A percentile compares a stretch with the other conserved stretches of the same genome.
phyloP scores from a whole-genome alignment of 2,329 filamentous ascomycete species.

The Exophiala alcalophila region DNA sequence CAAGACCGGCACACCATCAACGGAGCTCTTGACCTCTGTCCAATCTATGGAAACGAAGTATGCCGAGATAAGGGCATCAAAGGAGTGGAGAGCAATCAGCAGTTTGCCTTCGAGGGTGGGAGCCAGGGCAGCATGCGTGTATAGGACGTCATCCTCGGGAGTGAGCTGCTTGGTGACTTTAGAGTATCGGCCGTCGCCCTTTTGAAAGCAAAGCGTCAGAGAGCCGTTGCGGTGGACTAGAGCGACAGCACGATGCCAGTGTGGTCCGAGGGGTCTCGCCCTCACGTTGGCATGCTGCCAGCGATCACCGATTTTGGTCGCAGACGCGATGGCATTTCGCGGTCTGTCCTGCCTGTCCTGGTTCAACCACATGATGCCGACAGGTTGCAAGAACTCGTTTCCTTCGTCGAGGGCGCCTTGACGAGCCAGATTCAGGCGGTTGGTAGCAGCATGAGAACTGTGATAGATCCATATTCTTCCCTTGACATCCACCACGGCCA shows the following conservation, averaged over 20 bases:
- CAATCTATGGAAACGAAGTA: conserved; percentile 30
- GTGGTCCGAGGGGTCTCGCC: conserved; percentile 65
- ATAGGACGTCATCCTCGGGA: conserved; percentile 11
- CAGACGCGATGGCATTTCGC: conserved; percentile 38
- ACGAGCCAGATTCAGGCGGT: conserved; percentile 63
- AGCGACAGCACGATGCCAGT: conserved; percentile 71
- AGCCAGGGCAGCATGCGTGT: conserved; percentile 46
- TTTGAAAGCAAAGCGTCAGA: conserved; percentile 73
- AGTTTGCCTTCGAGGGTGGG: conserved; percentile 34
- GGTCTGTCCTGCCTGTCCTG: conserved; percentile 46
- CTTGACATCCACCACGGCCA: conserved; percentile 76
- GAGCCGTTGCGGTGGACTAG: conserved; percentile 72
- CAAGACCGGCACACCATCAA: conserved; percentile 35
- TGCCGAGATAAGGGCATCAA: conserved; percentile 19
- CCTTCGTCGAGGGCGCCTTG: conserved; percentile 64
- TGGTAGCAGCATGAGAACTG: conserved; percentile 65
- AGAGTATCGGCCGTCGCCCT: conserved; percentile 64
- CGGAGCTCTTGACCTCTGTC: conserved; percentile 40
- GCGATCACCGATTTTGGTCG: conserved; percentile 57
- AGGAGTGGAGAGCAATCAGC: conserved; percentile 25
- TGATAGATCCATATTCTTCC: conserved; percentile 74
- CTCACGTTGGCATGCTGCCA: conserved; percentile 70
- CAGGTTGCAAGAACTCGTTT: conserved; percentile 72
- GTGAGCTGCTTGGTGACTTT: conserved; percentile 56
- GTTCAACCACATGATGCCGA: conserved; percentile 81